Base-by-base conservation (phyloP, 2,329 filamentous ascomycete species). In the Metarhizium brunneum region DNA sequence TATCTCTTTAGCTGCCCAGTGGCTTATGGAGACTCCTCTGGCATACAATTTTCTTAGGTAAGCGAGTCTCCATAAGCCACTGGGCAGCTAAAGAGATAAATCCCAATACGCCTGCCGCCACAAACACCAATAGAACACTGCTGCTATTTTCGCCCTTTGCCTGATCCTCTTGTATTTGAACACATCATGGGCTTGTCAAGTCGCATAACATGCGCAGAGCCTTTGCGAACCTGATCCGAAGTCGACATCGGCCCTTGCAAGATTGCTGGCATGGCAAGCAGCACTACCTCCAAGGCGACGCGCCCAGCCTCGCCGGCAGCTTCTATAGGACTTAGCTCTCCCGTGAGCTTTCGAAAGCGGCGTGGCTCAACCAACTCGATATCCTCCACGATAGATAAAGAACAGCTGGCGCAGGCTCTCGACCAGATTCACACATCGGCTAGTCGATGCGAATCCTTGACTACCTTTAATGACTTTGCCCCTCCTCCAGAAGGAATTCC, bases 391-490 rank as follows among this genome's bases (percentile, higher is more conserved):
- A 59, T 70, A 57, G 87, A 92, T 68, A 87, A 83, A 66, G 87
- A 90, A 59, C 85, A 88, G 56, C 78, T 92, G 42, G 84, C 88
- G 38, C 83, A 90, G 59, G 82, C 87, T 18, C 83, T 96, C 58
- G 88, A 95, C 71, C 86, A 89, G 64, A 96, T 96, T 62, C 92
- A 96, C 70, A 90, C 79, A 52, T 85, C 88, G 6, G 91, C 92
- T n/a, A 95, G 88, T 65, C 88, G 89, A 67, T 88, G 88, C 38
- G 87, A 88, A 59, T 83, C 85, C 38, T 78, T 97, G 50, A 97
- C 92, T 2, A 95, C 91, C 8, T 97, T 97, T 72, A 95, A 95
- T 71, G 92, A 96, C 66, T 92, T 95, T 65, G 88, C 87, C 1
- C 85, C 86, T 1, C 85, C 86, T 5, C 85, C 88, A 0, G 74